A percentile compares a stretch with the other conserved stretches of the same genome.
phyloP scores from a whole-genome alignment of 2,329 filamentous ascomycete species.

The Ophiosphaerella korrae region DNA sequence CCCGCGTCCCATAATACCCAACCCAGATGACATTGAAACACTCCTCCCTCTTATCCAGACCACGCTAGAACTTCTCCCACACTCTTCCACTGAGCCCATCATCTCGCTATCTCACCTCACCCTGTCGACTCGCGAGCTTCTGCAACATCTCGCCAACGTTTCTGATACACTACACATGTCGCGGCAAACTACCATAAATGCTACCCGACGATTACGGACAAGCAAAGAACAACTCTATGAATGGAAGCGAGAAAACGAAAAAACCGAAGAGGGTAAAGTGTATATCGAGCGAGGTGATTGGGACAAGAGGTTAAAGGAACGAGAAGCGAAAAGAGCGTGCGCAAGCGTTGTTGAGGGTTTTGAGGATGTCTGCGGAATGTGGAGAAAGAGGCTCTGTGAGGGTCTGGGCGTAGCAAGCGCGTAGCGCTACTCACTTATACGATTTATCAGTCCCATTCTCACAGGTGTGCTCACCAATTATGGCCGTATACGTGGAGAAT shows the following conservation, averaged over 20 bases:
- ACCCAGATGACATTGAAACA: conserved; percentile 68
- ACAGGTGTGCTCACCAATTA: no score
- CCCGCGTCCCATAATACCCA: conserved; percentile 67
- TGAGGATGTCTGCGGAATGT: conserved; percentile 84
- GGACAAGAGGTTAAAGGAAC: conserved; percentile 73
- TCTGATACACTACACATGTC: conserved; percentile 95
- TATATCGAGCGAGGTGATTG: conserved; percentile 85
- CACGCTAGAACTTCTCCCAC: conserved; percentile 69
- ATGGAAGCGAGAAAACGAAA: conserved; percentile 80
- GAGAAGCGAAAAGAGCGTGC: conserved; percentile 85
- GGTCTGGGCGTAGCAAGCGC: conserved; percentile 45
- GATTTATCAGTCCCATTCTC: no score
- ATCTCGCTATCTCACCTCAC: conserved; percentile 71
- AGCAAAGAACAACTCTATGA: conserved; percentile 86
- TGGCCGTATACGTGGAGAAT: no score
- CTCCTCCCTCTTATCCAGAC: conserved; percentile 70
- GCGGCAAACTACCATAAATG: conserved; percentile 82
- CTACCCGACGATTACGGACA: conserved; percentile 76
- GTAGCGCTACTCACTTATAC: conserved; percentile 13
- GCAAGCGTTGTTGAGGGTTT: conserved; percentile 89
- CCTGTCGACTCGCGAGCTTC: conserved; percentile 68
- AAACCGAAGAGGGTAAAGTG: conserved; percentile 77
- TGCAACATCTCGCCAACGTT: conserved; percentile 81
- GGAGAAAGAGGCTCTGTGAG: conserved; percentile 74
- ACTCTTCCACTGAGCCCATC: conserved; percentile 67